Percentiles rank a stretch among this genome's conserved stretches.
phyloP scores from a whole-genome alignment of 305 asterid species.

The Caryopteris hybrid region DNA sequence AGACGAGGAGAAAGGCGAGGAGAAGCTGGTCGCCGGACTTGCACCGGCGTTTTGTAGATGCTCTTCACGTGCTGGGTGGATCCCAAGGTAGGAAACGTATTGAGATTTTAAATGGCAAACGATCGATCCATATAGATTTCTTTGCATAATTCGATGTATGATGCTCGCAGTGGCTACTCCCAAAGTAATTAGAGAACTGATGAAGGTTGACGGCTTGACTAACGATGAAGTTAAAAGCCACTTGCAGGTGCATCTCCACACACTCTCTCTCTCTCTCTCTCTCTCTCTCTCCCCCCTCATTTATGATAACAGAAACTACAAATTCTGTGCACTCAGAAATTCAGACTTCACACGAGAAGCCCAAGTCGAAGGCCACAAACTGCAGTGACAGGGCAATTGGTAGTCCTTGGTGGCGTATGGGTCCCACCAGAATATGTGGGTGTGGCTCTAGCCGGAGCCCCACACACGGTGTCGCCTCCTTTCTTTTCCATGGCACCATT shows the following conservation, averaged over 20 bases:
- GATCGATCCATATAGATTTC: too few relatives aligned
- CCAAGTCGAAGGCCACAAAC: constrained; percentile 44
- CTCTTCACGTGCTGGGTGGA: constrained; percentile 92
- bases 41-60: constrained; percentile 71
- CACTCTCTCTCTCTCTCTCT: background rate
- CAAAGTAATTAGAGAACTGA: constrained; percentile 74
- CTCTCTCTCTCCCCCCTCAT: background rate
- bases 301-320: too few relatives aligned
- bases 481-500: too few relatives aligned
- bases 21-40: constrained; percentile 94
- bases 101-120: too few relatives aligned
- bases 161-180: constrained; percentile 73
- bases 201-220: constrained; percentile 91
- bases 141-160: background rate
- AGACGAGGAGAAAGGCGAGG: constrained; percentile 73
- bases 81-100: constrained; percentile 77
- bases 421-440: constrained; percentile 46
- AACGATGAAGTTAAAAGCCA: constrained; percentile 99
- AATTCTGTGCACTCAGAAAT: constrained; percentile 47
- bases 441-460: too few relatives aligned
- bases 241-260: constrained; percentile 64
- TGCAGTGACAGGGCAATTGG: constrained; percentile 45
- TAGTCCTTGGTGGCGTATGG: constrained; percentile 85
- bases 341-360: constrained; percentile 74
- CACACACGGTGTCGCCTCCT: too few relatives aligned